These are phyloP conservation scores for Ottelia alismoides DNA, from an alignment of 106 monocot species.

Conservation along the genomic window DNA sequence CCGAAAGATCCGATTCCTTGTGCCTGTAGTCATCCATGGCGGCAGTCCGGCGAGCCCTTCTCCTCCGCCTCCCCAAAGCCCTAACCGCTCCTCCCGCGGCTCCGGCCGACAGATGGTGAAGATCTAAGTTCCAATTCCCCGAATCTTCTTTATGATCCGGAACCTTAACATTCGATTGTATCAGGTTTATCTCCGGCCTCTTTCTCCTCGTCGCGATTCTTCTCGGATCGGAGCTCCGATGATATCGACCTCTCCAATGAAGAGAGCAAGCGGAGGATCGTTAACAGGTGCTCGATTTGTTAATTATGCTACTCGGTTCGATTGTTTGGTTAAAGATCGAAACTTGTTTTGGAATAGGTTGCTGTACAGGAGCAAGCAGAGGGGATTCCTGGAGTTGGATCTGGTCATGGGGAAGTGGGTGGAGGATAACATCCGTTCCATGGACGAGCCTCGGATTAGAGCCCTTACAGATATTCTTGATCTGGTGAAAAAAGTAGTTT, in stretches of 20 bases:
- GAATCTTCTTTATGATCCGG: too few species aligned
- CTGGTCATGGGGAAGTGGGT: slow-evolving; percentile 82
- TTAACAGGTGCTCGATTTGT: slow-evolving; percentile 49
- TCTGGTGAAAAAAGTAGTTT: too few species aligned
- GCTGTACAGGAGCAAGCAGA: slow-evolving; percentile 69
- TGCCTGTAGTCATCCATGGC: too few species aligned
- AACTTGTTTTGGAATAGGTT: slow-evolving; percentile 18
- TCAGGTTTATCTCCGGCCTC: too few species aligned
- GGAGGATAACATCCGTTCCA: slow-evolving; percentile 53
- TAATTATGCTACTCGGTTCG: not conserved
- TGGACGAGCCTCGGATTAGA: slow-evolving; percentile 62
- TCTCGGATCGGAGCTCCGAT: slow-evolving; percentile 13
- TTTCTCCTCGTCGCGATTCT: slow-evolving; percentile 19
- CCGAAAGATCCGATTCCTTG: too few species aligned
- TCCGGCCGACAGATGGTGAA: too few species aligned
- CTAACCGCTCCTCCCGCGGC: too few species aligned
- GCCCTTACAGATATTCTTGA: slow-evolving; percentile 69
- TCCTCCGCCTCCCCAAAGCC: too few species aligned
- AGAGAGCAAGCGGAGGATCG: slow-evolving; percentile 54
- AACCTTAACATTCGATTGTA: too few species aligned
- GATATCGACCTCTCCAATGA: slow-evolving; percentile 42
- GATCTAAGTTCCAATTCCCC: too few species aligned
- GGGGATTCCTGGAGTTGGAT: slow-evolving; percentile 78
- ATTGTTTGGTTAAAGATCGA: not conserved
- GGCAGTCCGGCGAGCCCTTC: too few species aligned